These are phyloP conservation scores for Arthrobotrys sphaeroides DNA, from an alignment of 2,329 filamentous ascomycete species.

Conservation along the genomic window DNA sequence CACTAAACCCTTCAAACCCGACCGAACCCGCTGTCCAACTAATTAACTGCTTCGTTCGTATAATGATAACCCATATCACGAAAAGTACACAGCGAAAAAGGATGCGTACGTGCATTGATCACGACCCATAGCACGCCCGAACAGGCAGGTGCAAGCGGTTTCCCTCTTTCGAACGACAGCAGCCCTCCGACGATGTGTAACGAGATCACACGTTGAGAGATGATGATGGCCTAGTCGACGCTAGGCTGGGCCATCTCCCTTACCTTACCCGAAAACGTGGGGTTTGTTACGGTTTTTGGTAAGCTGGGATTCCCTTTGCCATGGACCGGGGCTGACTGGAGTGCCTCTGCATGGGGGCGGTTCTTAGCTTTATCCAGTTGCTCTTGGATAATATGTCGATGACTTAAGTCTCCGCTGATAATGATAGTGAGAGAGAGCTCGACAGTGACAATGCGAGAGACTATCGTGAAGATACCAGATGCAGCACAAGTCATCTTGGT, in stretches of 20 bases:
- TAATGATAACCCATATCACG: slow-evolving; percentile 17
- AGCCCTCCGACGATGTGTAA: slow-evolving; percentile 25
- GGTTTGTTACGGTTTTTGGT: slow-evolving; percentile 22
- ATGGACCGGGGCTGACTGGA: neutral
- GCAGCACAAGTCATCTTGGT: neutral
- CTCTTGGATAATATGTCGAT: neutral
- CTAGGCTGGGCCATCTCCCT: no score
- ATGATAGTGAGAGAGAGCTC: neutral
- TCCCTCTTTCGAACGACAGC: neutral
- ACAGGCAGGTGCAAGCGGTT: slow-evolving; percentile 34
- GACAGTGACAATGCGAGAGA: slow-evolving; percentile 13
- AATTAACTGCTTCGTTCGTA: neutral
- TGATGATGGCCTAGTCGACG: neutral
- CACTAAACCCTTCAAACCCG: slow-evolving; percentile 19
- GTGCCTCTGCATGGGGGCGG: slow-evolving; percentile 3
- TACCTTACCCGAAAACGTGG: slow-evolving; percentile 15
- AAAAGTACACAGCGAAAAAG: slow-evolving; percentile 42
- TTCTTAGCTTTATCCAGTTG: slow-evolving; percentile 1
- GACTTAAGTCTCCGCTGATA: slow-evolving; percentile 9
- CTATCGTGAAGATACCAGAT: neutral
- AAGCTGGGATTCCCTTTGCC: slow-evolving; percentile 3
- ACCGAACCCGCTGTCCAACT: neutral
- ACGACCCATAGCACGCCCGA: slow-evolving; percentile 19
- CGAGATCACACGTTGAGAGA: neutral
- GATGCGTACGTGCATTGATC: slow-evolving; percentile 47